phyloP scores from a whole-genome alignment of 2,329 filamentous ascomycete species.

The Alternaria consortialis region DNA sequence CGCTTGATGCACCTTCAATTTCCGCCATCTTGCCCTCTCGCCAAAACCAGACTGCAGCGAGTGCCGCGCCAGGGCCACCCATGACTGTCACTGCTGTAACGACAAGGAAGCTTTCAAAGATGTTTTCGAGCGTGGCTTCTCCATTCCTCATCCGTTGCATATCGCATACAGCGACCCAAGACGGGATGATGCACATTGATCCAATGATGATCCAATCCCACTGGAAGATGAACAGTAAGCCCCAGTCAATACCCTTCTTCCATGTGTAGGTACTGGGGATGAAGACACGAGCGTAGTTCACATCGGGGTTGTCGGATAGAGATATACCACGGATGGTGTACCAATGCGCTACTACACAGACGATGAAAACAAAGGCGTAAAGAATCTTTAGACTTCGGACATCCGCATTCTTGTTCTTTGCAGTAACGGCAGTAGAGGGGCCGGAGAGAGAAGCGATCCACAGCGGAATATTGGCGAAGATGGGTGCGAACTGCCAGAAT shows the following conservation, averaged over 20 bases:
- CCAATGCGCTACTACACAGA: slow-evolving; percentile 19
- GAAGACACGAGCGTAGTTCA: slow-evolving; percentile 21
- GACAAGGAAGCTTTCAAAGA: slow-evolving; percentile 18
- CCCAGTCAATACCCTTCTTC: slow-evolving; percentile 13
- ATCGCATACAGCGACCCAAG: slow-evolving; percentile 25
- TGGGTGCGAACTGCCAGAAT: slow-evolving; percentile 26
- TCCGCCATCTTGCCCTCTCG: slow-evolving; percentile 24
- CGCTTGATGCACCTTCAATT: slow-evolving; percentile 15
- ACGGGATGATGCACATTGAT: slow-evolving; percentile 6
- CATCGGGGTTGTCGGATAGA: slow-evolving; percentile 19
- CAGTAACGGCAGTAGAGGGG: slow-evolving; percentile 3
- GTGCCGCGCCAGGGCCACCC: slow-evolving; percentile 22
- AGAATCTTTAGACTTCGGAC: slow-evolving; percentile 19
- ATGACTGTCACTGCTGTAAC: slow-evolving; percentile 13
- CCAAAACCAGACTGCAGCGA: slow-evolving; percentile 28
- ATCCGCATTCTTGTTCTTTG: slow-evolving; percentile 21
- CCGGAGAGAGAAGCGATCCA: slow-evolving; percentile 23
- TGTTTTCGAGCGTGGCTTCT: slow-evolving; percentile 10
- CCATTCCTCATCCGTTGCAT: slow-evolving; percentile 21
- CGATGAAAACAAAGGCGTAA: slow-evolving; percentile 16
- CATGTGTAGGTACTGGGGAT: slow-evolving; percentile 20
- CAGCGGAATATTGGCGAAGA: slow-evolving; percentile 25
- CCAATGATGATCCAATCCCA: slow-evolving; percentile 27
- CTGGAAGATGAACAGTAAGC: slow-evolving; percentile 30
- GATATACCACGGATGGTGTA: slow-evolving; percentile 21